A percentile compares a stretch with the other conserved stretches of the same genome.
Evolutionary conservation across 805 yeast genomes (phyloP).

Genomic region (Wickerhamomyces bovis): DNA sequence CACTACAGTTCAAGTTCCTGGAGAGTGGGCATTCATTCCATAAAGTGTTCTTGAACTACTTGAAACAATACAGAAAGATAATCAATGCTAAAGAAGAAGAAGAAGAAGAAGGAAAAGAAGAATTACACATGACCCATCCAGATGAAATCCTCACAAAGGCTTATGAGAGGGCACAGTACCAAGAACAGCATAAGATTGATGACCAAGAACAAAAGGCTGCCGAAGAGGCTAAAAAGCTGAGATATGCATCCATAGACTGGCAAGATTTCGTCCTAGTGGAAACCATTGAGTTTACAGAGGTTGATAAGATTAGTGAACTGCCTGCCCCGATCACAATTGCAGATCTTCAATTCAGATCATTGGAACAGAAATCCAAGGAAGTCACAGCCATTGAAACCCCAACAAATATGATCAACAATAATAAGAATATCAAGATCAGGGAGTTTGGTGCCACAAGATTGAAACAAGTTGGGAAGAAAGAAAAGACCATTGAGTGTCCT

Average conservation of each 20-base stretch:
- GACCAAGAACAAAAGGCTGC: slow-evolving; percentile 29
- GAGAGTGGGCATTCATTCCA: slow-evolving; percentile 55
- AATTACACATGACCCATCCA: slow-evolving; percentile 6
- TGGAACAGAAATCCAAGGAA: slow-evolving; percentile 27
- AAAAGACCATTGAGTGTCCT: slow-evolving; percentile 61
- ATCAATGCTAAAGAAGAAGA: slow-evolving; percentile 14
- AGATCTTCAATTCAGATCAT: slow-evolving; percentile 55
- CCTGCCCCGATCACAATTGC: slow-evolving; percentile 49
- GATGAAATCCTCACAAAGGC: slow-evolving; percentile 40
- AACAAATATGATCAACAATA: slow-evolving; percentile 2
- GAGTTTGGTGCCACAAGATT: slow-evolving; percentile 68
- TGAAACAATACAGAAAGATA: slow-evolving; percentile 48
- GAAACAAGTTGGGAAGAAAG: slow-evolving; percentile 25
- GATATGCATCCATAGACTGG: slow-evolving; percentile 83
- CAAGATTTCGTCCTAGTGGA: slow-evolving; percentile 70
- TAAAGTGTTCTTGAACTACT: slow-evolving; percentile 39
- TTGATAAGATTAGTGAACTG: slow-evolving; percentile 50
- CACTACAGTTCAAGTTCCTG: slow-evolving; percentile 65
- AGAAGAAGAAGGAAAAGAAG: slow-evolving; percentile 24
- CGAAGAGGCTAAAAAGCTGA: slow-evolving; percentile 36
- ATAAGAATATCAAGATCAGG: slow-evolving; percentile 44
- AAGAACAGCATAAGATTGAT: slow-evolving; percentile 30
- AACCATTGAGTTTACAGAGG: slow-evolving; percentile 56
- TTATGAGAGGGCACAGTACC: slow-evolving; percentile 51
- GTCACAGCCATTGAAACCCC: slow-evolving; percentile 16